Base-by-base conservation (phyloP, 495 filamentous ascomycete species). In the Tetracladium setigerum region DNA sequence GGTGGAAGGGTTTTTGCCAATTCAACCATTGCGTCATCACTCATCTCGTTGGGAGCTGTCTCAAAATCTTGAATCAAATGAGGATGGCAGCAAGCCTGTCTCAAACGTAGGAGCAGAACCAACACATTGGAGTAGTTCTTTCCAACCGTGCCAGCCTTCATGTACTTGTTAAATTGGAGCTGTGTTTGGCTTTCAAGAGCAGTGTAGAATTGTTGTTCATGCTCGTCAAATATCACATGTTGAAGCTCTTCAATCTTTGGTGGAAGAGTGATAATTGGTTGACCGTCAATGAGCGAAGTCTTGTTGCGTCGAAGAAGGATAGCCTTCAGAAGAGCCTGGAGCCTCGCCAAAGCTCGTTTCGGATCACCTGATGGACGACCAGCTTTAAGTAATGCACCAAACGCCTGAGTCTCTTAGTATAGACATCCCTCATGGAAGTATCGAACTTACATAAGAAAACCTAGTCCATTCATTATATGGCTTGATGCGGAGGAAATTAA, bases 11-110 rank as follows among this genome's bases (percentile, higher is more conserved):
- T 65, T 46, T 76, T 76, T 0, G 90, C 89, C 16, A 92, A 72
- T 8, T 71, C 72, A 11, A 79, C 42, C 66, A 89, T 77, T 6
- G 77, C 70, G 1, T 81, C 76, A 30, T 56, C 33, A 57, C 45
- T 49, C 46, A 66, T 62, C 53, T 65, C 57, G 47, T 71, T 63
- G 41, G 63, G 66, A n/a, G 70, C 68, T 45, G 79, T 68, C 17
- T 79, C 81, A 52, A 85, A 81, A 47, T 91, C 89, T 10, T 70
- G 73, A 43, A 94, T 89, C n/a, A 98, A 69, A 60, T 94, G 86
- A 1, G 90, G 89, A 63, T 98, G 92, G 54, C 89, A 95, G 58
- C 87, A 92, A 27, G 86, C 86, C 64, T 98, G 92, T n/a, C 87
- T 77, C 8, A 98, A 77, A 12, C 91, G 86, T 11, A 98, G 72